A percentile compares a stretch with the other conserved stretches of the same genome.
Evolutionary conservation across 345 rosid species (phyloP).

Genomic region (Eucalyptus tenuipes): DNA sequence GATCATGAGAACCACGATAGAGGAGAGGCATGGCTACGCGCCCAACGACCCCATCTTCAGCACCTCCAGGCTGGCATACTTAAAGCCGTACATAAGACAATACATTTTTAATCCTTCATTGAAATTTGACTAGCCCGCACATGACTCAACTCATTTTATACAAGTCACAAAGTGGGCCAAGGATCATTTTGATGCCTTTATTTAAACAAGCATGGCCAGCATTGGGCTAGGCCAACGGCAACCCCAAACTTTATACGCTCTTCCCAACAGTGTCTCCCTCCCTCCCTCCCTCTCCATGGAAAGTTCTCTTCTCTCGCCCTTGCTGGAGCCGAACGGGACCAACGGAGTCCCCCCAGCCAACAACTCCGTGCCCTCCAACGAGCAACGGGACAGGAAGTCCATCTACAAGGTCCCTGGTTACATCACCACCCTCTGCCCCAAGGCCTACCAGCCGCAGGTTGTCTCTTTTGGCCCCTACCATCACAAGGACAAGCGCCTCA

Average conservation of each 20-base stretch:
- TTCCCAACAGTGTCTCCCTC: not conserved
- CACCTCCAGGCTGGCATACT: too few relatives aligned
- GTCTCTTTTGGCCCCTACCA: slow-evolving; percentile 35
- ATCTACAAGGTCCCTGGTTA: slow-evolving; percentile 25
- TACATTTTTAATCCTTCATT: too few relatives aligned
- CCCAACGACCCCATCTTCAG: too few relatives aligned
- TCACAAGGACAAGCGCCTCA: not conserved
- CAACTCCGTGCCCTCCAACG: not conserved
- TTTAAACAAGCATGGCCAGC: not conserved
- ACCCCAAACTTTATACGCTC: not conserved
- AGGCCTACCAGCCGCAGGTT: slow-evolving; percentile 20
- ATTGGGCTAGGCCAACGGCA: not conserved
- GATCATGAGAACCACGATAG: too few relatives aligned
- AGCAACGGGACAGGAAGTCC: slow-evolving; percentile 6
- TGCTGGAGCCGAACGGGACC: not conserved
- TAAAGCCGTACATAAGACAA: too few relatives aligned
- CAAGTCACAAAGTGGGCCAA: not conserved
- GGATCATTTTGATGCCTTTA: not conserved
- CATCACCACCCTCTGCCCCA: slow-evolving; percentile 9
- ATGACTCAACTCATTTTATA: not conserved
- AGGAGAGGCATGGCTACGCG: too few relatives aligned
- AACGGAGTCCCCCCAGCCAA: not conserved
- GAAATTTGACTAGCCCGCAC: too few relatives aligned
- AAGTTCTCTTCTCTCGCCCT: not conserved
- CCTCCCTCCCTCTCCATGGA: not conserved